phyloP scores from a whole-genome alignment of 2,329 filamentous ascomycete species.

The Sporothrix mexicana region DNA sequence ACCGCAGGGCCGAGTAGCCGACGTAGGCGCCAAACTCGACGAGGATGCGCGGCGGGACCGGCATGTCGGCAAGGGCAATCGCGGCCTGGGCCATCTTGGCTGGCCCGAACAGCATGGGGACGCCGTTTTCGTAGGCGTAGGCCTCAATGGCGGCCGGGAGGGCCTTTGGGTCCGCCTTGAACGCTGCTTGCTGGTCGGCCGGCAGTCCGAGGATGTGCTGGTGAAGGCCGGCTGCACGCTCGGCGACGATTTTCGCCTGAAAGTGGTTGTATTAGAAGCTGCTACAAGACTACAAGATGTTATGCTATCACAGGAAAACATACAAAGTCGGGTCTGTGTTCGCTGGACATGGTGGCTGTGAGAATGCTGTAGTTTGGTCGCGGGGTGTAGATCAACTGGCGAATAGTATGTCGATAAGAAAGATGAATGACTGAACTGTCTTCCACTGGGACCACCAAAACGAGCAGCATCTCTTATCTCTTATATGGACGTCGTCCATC shows the following conservation, averaged over 20 bases:
- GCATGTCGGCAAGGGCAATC: slow-evolving; percentile 38
- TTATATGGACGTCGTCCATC: neutral
- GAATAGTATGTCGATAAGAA: neutral
- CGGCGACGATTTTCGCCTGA: slow-evolving; percentile 5
- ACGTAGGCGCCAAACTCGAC: slow-evolving; percentile 48
- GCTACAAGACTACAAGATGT: too few species aligned
- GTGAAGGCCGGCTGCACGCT: slow-evolving; percentile 32
- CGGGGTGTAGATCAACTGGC: neutral
- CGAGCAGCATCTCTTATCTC: neutral
- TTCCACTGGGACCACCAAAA: neutral
- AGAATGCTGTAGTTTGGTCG: neutral
- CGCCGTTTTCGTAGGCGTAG: slow-evolving; percentile 42
- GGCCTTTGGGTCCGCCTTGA: slow-evolving; percentile 42
- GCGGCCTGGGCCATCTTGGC: slow-evolving; percentile 42
- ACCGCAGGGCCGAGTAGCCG: slow-evolving; percentile 47
- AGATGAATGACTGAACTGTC: neutral
- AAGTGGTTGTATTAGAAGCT: neutral
- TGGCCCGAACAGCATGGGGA: slow-evolving; percentile 45
- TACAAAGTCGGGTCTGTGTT: slow-evolving; percentile 15
- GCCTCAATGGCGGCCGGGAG: slow-evolving; percentile 44
- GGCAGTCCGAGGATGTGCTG: slow-evolving; percentile 35
- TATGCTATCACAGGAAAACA: neutral
- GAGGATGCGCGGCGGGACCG: slow-evolving; percentile 43
- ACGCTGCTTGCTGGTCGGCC: slow-evolving; percentile 25
- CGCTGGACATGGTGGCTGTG: slow-evolving; percentile 3